Evolutionary conservation across 164 flowering plant species (phyloP), one percentile per base, ranked within the genome.

Genomic region (Piper longum): DNA sequence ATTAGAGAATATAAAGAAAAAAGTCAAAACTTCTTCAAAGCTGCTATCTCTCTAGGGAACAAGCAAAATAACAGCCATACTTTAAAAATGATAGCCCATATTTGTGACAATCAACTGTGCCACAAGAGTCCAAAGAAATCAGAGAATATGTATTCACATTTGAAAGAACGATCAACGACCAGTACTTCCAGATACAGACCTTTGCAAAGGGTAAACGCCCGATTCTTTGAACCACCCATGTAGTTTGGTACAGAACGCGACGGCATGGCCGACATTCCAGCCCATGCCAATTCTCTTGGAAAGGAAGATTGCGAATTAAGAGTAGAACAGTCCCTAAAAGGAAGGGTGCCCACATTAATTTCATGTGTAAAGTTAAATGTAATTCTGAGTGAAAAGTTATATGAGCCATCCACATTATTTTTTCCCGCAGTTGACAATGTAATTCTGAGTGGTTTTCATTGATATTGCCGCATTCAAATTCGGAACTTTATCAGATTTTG

Each of bases 391-490:
- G n/a, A n/a, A n/a, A n/a, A n/a, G n/a, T n/a, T n/a, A n/a, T n/a
- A n/a, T n/a, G n/a, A n/a, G n/a, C n/a, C n/a, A n/a, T n/a, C n/a
- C n/a, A n/a, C n/a, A n/a, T n/a, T n/a, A n/a, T 81, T 77, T 81
- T 86, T 82, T 79, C 82, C 73, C 71, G 71, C 73, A 80, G 82
- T 83, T 79, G 76, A 78, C 73, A 74, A 18, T 82, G 77, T 81
- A 89, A 83, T 88, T 87, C 81, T 83, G 86, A 54, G 83, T 70
- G 80, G 82, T 70, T 85, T 87, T 88, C 88, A 86, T 85, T 73
- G 93, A 79, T 63, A 72, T 70, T 78, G 89, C 98, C 89, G 98
- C 98, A 92, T 80, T 66, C 64, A 77, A 82, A 84, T 84, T 79
- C 75, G 74, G 60, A 81, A 72, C 65, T 72, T 65, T 77, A 85